phyloP scores from a whole-genome alignment of 768 basidiomycete species.

The Amanita molliuscula region DNA sequence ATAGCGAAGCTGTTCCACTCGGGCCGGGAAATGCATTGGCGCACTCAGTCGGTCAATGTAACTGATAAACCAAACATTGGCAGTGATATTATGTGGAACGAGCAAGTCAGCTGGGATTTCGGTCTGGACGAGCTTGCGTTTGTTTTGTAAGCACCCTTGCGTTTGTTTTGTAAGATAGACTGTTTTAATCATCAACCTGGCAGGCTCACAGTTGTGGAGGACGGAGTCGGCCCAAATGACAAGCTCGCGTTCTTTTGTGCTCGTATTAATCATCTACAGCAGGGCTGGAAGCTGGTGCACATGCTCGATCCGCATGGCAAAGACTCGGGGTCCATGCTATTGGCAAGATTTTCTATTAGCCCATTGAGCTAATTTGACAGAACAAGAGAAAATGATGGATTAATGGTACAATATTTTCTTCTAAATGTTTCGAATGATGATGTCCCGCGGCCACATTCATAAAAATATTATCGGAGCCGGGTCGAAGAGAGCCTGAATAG shows the following conservation, averaged over 20 bases:
- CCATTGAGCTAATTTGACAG: neutral
- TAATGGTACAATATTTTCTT: neutral
- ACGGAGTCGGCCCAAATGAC: constrained; percentile 34
- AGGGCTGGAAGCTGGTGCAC: constrained; percentile 38
- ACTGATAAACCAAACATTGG: constrained; percentile 19
- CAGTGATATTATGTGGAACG: constrained; percentile 33
- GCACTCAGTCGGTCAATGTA: constrained; percentile 28
- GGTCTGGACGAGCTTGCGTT: constrained; percentile 42
- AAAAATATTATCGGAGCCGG: neutral
- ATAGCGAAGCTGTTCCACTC: constrained; percentile 34
- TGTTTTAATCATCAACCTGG: neutral
- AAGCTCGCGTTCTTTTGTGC: constrained; percentile 43
- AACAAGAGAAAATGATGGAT: neutral
- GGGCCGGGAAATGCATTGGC: constrained; percentile 29
- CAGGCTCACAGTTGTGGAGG: constrained; percentile 28
- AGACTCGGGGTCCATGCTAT: constrained; percentile 28
- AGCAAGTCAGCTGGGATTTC: constrained; percentile 38
- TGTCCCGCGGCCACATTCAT: neutral
- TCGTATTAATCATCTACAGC: constrained; percentile 32
- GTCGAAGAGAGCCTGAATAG: neutral
- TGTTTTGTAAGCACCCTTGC: constrained; percentile 21
- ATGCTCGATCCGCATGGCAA: constrained; percentile 44
- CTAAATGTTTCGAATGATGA: neutral
- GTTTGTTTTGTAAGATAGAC: neutral
- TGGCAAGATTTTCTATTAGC: constrained; percentile 15